These are phyloP conservation scores for Ascoidea rubescens DNA, from an alignment of 805 yeast genomes.

Conservation along the genomic window DNA sequence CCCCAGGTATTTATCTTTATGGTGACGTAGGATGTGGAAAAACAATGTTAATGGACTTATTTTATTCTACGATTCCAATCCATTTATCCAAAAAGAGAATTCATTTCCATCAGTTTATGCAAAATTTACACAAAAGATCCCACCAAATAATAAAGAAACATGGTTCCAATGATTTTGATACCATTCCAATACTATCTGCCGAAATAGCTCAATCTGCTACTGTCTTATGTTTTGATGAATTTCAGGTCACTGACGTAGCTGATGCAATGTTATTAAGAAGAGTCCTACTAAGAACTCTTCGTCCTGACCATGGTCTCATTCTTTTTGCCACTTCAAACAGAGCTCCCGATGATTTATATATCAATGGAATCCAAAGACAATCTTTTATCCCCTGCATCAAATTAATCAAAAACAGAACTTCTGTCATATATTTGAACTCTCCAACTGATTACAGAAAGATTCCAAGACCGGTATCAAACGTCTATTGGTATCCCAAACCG, in stretches of 20 bases:
- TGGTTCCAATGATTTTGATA: slow-evolving; percentile 57
- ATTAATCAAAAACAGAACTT: slow-evolving; percentile 54
- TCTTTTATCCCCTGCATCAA: slow-evolving; percentile 88
- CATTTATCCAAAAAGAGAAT: slow-evolving; percentile 68
- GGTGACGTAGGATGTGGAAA: slow-evolving; percentile 99
- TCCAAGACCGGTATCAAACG: slow-evolving; percentile 70
- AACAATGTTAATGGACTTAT: slow-evolving; percentile 95
- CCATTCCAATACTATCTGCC: slow-evolving; percentile 71
- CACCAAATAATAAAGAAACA: slow-evolving; percentile 59
- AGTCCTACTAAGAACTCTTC: slow-evolving; percentile 48
- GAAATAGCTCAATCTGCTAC: slow-evolving; percentile 69
- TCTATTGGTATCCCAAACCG: slow-evolving; percentile 60
- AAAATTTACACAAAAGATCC: slow-evolving; percentile 73
- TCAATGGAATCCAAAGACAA: slow-evolving; percentile 87
- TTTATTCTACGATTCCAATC: slow-evolving; percentile 69
- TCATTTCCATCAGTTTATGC: slow-evolving; percentile 98
- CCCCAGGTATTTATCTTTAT: slow-evolving; percentile 78
- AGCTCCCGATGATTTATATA: slow-evolving; percentile 85
- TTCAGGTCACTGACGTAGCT: slow-evolving; percentile 96
- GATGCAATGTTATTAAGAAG: slow-evolving; percentile 94
- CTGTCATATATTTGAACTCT: slow-evolving; percentile 71
- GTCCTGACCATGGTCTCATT: slow-evolving; percentile 68
- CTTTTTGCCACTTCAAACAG: slow-evolving; percentile 91
- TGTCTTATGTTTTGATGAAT: slow-evolving; percentile 88
- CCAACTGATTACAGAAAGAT: slow-evolving; percentile 90